Conservation (phyloP, 805 yeast genomes). For the Helenozyma rhizophorensis region DNA sequence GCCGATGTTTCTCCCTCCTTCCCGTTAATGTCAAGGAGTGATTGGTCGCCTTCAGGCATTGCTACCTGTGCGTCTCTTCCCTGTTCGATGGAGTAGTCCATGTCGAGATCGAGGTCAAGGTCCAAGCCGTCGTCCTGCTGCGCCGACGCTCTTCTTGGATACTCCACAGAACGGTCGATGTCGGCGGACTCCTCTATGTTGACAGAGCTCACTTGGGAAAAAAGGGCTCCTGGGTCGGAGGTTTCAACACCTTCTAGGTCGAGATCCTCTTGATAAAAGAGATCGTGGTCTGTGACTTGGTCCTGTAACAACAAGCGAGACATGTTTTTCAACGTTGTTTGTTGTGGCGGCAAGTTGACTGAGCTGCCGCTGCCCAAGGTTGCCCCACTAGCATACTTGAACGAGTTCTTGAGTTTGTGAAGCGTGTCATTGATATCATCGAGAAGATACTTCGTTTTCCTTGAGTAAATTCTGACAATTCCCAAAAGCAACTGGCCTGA, state of each 20-base stretch:
- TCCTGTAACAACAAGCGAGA: slow-evolving; percentile 63
- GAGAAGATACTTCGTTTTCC: slow-evolving; percentile 75
- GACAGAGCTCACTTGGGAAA: slow-evolving; percentile 12
- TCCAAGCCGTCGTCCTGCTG: slow-evolving; percentile 27
- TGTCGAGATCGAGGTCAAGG: slow-evolving; percentile 51
- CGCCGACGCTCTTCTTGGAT: slow-evolving; percentile 49
- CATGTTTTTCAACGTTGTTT: slow-evolving; percentile 58
- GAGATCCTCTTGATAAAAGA: slow-evolving; percentile 61
- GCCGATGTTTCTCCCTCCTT: slow-evolving; percentile 14
- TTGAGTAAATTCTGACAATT: slow-evolving; percentile 78
- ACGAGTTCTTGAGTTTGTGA: slow-evolving; percentile 64
- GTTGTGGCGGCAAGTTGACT: slow-evolving; percentile 55
- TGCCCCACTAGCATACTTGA: slow-evolving; percentile 40
- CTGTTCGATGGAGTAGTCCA: slow-evolving; percentile 49
- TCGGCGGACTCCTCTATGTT: slow-evolving; percentile 32
- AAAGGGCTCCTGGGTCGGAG: slow-evolving; percentile 1
- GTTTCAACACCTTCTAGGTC: slow-evolving; percentile 26
- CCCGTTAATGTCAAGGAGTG: slow-evolving; percentile 10
- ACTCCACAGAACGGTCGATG: slow-evolving; percentile 60
- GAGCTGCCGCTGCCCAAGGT: slow-evolving; percentile 25
- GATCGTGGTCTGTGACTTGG: slow-evolving; percentile 73
- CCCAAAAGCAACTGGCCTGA: slow-evolving; percentile 87
- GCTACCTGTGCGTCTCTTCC: slow-evolving; percentile 41
- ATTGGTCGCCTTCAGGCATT: slow-evolving; percentile 15
- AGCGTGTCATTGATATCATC: slow-evolving; percentile 82